These are phyloP conservation scores for Trypanosoma brucei DNA, from an alignment of 208 protist genomes.

Conservation along the genomic window DNA sequence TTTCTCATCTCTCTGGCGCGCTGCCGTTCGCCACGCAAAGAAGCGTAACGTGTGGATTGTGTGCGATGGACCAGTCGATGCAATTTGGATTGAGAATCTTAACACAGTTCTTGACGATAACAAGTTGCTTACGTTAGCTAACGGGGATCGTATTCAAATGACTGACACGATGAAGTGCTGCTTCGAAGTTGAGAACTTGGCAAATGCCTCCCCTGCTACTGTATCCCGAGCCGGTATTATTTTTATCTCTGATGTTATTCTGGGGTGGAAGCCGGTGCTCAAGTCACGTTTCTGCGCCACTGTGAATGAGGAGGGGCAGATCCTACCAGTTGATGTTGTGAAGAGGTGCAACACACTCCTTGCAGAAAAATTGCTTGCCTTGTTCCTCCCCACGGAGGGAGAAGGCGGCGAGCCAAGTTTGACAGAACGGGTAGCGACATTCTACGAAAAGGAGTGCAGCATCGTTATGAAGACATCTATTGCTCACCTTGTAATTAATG, in stretches of 20 bases:
- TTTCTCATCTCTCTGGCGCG: constrained; percentile 90
- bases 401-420: constrained; percentile 36
- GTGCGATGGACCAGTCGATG: constrained; percentile 97
- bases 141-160: constrained; percentile 97
- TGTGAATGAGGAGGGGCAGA: constrained; percentile 60
- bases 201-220: constrained; percentile 98
- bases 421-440: constrained; percentile 69
- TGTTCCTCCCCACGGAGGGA: constrained; percentile 70
- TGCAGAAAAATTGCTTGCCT: constrained; percentile 68
- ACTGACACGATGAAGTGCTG: constrained; percentile 94
- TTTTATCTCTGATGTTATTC: constrained; percentile 94
- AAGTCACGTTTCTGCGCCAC: constrained; percentile 75
- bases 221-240: constrained; percentile 98
- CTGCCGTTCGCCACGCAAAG: constrained; percentile 84
- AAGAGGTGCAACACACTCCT: constrained; percentile 72
- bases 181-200: constrained; percentile 97
- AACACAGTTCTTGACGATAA: constrained; percentile 99
- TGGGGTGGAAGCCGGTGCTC: constrained; percentile 92
- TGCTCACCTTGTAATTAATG: constrained; percentile 87
- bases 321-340: constrained; percentile 74
- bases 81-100: constrained; percentile 99
- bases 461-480: constrained; percentile 83
- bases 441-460: constrained; percentile 87
- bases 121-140: constrained; percentile 97
- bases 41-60: constrained; percentile 94